Conservation (phyloP, 2,329 filamentous ascomycete genomes). For the Xylaria sp. region DNA sequence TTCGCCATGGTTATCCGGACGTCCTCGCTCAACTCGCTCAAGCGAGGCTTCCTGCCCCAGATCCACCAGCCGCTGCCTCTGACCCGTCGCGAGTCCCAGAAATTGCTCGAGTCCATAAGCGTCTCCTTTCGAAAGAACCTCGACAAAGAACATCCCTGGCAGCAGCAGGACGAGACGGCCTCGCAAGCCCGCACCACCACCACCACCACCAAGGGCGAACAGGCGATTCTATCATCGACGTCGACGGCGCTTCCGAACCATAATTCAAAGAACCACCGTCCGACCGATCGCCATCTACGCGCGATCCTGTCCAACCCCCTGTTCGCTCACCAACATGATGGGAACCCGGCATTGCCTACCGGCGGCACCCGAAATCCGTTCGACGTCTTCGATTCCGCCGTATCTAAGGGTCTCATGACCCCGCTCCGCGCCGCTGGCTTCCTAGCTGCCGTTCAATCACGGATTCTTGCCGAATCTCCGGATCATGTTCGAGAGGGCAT, state of each 20-base stretch:
- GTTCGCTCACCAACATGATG: constrained; percentile 43
- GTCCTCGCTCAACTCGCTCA: constrained; percentile 42
- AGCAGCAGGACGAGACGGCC: constrained; percentile 34
- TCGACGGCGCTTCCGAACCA: constrained; percentile 14
- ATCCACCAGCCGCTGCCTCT: constrained; percentile 58
- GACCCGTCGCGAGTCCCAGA: constrained; percentile 53
- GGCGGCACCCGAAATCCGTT: constrained; percentile 48
- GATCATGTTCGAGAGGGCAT: constrained; percentile 41
- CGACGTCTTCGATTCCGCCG: constrained; percentile 59
- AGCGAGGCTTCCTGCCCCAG: constrained; percentile 43
- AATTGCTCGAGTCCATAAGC: constrained; percentile 59
- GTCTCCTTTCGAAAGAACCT: constrained; percentile 60
- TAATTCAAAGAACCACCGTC: constrained; percentile 33
- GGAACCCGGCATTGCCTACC: constrained; percentile 12
- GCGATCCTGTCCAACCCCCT: constrained; percentile 61
- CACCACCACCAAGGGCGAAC: background rate
- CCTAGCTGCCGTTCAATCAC: constrained; percentile 50
- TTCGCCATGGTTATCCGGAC: constrained; percentile 38
- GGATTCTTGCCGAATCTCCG: constrained; percentile 41
- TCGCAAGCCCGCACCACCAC: constrained; percentile 9
- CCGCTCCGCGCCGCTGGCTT: constrained; percentile 56
- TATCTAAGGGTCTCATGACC: constrained; percentile 60
- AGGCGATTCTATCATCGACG: constrained; percentile 1
- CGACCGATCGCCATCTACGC: constrained; percentile 55
- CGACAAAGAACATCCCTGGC: constrained; percentile 58